Evolutionary conservation across 1,284 basidiomycete genomes (phyloP).

Genomic region (Schizophyllum amplum): DNA sequence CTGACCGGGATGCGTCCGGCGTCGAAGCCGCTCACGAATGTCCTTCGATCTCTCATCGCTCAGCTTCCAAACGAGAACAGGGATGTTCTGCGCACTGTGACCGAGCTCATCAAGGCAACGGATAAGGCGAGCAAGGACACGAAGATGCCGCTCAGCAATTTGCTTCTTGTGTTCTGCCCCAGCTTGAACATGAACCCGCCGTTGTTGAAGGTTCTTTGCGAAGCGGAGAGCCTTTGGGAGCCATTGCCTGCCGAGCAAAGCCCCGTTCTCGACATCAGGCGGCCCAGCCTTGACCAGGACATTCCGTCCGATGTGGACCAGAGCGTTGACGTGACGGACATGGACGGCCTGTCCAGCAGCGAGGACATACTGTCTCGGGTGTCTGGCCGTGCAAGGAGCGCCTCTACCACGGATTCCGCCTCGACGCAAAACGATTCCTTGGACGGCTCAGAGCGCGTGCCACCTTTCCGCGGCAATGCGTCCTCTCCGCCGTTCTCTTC

Average conservation of each 20-base stretch:
- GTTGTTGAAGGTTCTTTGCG: constrained; percentile 64
- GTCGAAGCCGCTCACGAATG: constrained; percentile 43
- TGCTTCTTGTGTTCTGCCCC: constrained; percentile 74
- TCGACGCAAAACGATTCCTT: background rate
- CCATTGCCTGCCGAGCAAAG: constrained; percentile 14
- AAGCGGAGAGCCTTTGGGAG: constrained; percentile 60
- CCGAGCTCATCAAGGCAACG: constrained; percentile 65
- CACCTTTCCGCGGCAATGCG: constrained; percentile 2
- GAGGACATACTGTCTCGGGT: constrained; percentile 23
- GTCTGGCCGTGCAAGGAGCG: constrained; percentile 13
- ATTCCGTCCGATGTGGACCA: background rate
- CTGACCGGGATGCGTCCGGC: constrained; percentile 51
- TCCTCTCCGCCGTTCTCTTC: constrained; percentile 23
- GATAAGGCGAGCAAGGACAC: constrained; percentile 56
- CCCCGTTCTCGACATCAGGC: constrained; percentile 34
- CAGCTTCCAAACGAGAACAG: constrained; percentile 64
- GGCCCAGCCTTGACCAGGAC: constrained; percentile 23
- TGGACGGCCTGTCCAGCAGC: constrained; percentile 13
- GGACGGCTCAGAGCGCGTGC: background rate
- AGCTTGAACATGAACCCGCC: constrained; percentile 75
- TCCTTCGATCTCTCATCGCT: constrained; percentile 51
- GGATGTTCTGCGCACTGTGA: constrained; percentile 64
- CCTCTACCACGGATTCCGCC: constrained; percentile 5
- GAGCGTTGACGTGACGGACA: constrained; percentile 16
- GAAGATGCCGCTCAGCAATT: constrained; percentile 80